phyloP scores from a whole-genome alignment of 805 yeast species.

The Saccharomyces mikatae region DNA sequence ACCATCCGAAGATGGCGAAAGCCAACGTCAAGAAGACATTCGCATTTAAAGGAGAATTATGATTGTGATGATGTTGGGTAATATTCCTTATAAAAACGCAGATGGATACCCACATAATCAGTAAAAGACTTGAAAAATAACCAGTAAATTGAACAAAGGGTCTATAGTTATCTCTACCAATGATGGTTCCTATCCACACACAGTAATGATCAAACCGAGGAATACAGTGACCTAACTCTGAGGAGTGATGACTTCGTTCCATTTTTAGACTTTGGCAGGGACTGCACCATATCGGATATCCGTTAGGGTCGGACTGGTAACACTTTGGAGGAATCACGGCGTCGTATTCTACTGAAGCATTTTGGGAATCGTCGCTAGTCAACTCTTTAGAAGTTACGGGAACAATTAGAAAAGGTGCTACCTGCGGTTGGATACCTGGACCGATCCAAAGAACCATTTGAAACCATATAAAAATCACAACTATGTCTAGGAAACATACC shows the following conservation, averaged over 20 bases:
- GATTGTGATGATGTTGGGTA: slow-evolving; percentile 8
- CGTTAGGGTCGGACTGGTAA: slow-evolving; percentile 63
- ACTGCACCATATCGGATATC: slow-evolving; percentile 72
- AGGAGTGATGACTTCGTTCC: slow-evolving; percentile 64
- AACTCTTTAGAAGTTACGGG: slow-evolving; percentile 1
- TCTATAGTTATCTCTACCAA: slow-evolving; percentile 61
- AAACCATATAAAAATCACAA: slow-evolving; percentile 15
- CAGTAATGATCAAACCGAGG: slow-evolving; percentile 81
- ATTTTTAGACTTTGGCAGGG: slow-evolving; percentile 58
- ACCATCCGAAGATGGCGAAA: slow-evolving; percentile 37
- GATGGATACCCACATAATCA: slow-evolving; percentile 35
- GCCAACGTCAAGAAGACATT: slow-evolving; percentile 44
- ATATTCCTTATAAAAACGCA: slow-evolving; percentile 29
- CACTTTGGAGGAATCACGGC: slow-evolving; percentile 43
- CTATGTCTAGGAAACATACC: slow-evolving; percentile 9
- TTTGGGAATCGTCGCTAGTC: not conserved
- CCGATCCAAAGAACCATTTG: slow-evolving; percentile 15
- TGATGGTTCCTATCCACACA: slow-evolving; percentile 61
- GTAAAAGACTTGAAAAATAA: slow-evolving; percentile 32
- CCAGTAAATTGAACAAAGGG: slow-evolving; percentile 48
- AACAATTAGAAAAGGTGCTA: slow-evolving; percentile 19
- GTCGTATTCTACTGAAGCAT: slow-evolving; percentile 3
- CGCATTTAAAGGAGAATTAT: slow-evolving; percentile 32
- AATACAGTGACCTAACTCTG: slow-evolving; percentile 47
- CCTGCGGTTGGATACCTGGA: slow-evolving; percentile 22